phyloP scores from a whole-genome alignment of 2,329 filamentous ascomycete genomes.

The Exophiala calicioides region DNA sequence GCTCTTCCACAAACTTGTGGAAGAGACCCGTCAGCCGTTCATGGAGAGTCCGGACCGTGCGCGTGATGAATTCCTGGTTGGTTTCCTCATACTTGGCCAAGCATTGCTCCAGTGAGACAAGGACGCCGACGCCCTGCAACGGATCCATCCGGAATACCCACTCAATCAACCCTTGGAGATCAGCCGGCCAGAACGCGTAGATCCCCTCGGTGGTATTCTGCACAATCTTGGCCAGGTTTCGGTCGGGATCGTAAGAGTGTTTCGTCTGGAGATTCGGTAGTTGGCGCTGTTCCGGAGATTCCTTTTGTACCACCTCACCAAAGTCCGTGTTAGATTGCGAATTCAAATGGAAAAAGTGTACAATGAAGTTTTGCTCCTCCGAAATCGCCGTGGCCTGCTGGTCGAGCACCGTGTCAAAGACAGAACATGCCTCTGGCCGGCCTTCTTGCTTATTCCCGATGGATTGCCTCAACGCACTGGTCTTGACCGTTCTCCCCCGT shows the following conservation, averaged over 20 bases:
- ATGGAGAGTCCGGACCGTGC: constrained; percentile 76
- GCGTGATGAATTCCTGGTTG: constrained; percentile 88
- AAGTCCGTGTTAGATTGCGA: constrained; percentile 82
- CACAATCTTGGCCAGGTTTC: constrained; percentile 79
- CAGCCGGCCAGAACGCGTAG: constrained; percentile 76
- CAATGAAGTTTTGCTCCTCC: constrained; percentile 94
- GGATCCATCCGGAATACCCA: constrained; percentile 81
- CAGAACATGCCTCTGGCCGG: constrained; percentile 73
- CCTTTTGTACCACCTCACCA: constrained; percentile 70
- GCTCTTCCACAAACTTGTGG: constrained; percentile 87
- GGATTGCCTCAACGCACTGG: constrained; percentile 46
- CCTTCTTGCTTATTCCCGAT: constrained; percentile 60
- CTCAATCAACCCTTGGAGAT: constrained; percentile 76
- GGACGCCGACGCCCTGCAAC: constrained; percentile 86
- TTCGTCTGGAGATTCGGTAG: constrained; percentile 72
- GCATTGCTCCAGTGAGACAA: constrained; percentile 78
- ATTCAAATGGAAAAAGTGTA: constrained; percentile 96
- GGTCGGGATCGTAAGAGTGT: constrained; percentile 83
- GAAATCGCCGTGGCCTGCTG: constrained; percentile 80
- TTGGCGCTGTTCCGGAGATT: constrained; percentile 66
- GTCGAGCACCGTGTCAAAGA: constrained; percentile 76
- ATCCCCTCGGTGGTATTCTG: constrained; percentile 87
- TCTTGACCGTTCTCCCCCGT: constrained; percentile 73
- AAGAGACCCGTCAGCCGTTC: constrained; percentile 73
- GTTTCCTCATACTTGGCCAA: constrained; percentile 78